Percentiles rank a stretch among this genome's conserved stretches.
These are phyloP conservation scores for Rosa rugosa DNA, from an alignment of 306 rosid species.

Conservation along the genomic window DNA sequence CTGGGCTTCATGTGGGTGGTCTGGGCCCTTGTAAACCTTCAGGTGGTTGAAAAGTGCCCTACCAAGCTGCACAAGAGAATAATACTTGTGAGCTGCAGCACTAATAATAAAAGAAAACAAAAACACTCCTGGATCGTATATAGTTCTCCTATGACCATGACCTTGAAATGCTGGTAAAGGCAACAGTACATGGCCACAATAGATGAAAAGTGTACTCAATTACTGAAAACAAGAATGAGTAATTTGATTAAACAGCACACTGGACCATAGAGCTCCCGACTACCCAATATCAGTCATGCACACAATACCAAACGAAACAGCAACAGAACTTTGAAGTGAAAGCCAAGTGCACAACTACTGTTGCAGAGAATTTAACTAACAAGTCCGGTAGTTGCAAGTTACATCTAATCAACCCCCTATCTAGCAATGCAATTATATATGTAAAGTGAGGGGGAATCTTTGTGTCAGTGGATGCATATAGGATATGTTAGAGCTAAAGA, in stretches of 20 bases:
- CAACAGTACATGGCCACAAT: neutral
- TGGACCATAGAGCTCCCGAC: neutral
- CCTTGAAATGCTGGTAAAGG: neutral
- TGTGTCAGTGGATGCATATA: neutral
- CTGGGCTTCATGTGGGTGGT: constrained; percentile 94
- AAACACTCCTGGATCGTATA: neutral
- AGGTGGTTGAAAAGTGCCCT: constrained; percentile 84
- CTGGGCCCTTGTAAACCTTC: constrained; percentile 86
- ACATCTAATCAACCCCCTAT: neutral
- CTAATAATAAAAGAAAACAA: neutral
- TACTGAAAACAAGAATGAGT: neutral
- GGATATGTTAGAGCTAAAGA: neutral
- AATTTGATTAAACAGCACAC: neutral
- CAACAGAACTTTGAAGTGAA: neutral
- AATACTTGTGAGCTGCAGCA: neutral
- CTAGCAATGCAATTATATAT: neutral
- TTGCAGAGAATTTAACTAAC: neutral
- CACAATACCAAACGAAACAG: neutral
- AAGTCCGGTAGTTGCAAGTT: neutral
- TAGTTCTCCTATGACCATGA: neutral
- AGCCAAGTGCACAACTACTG: neutral
- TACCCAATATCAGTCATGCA: neutral
- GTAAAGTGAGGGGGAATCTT: neutral
- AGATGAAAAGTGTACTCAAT: neutral
- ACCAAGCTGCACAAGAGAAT: constrained; percentile 75